Conservation (phyloP, 345 rosid genomes). For the Citrus hindsii region DNA sequence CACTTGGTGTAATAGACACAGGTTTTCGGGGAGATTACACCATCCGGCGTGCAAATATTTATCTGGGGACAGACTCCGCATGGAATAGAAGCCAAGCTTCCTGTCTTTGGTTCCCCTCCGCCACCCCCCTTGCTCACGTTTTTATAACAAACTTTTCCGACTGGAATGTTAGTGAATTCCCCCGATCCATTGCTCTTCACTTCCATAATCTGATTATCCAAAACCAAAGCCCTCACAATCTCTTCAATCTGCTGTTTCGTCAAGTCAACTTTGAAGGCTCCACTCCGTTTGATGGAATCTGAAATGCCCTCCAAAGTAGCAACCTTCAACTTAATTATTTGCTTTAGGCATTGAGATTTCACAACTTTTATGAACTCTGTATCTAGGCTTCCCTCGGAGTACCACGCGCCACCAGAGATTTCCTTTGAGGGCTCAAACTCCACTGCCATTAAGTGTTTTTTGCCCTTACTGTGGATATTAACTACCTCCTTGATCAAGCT, state of each 20-base stretch:
- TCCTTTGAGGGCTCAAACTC: conserved; percentile 69
- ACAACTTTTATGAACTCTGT: conserved; percentile 32
- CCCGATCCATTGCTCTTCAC: conserved; percentile 58
- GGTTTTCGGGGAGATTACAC: conserved; percentile 55
- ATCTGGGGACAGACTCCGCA: conserved; percentile 80
- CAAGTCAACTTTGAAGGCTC: conserved; percentile 26
- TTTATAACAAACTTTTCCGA: conserved; percentile 54
- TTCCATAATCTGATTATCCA: conserved; percentile 62
- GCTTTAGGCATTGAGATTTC: conserved; percentile 36
- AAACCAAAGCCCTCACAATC: conserved; percentile 58
- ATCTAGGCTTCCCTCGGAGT: conserved; percentile 57
- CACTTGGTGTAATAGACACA: conserved; percentile 68
- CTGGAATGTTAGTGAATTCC: conserved; percentile 45
- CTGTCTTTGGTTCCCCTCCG: conserved; percentile 38
- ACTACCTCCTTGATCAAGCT: conserved; percentile 57
- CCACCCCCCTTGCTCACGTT: conserved; percentile 21
- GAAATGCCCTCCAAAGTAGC: conserved; percentile 51
- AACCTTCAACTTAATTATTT: conserved; percentile 30
- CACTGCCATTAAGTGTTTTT: conserved; percentile 49
- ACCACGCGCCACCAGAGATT: conserved; percentile 84
- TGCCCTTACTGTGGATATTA: conserved; percentile 54
- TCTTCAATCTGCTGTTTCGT: conserved; percentile 46
- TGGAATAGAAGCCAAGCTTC: conserved; percentile 69
- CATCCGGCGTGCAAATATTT: conserved; percentile 59
- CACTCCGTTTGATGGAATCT: conserved; percentile 31